A percentile compares a stretch with the other conserved stretches of the same genome.
phyloP scores from a whole-genome alignment of 768 basidiomycete species.

The Lactarius quietus region DNA sequence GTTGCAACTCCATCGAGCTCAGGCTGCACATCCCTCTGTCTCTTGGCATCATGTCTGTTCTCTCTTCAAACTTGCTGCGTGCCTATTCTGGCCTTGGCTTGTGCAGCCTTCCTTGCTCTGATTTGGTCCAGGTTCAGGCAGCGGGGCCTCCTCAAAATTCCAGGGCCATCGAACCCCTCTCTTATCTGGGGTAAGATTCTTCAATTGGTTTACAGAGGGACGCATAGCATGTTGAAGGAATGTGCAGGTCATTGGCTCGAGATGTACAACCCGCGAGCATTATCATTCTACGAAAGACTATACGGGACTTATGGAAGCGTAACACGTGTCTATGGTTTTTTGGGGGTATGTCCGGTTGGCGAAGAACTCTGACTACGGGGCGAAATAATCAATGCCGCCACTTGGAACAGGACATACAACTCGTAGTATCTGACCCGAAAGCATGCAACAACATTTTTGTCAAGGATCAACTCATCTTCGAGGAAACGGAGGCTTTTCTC shows the following conservation, averaged over 20 bases:
- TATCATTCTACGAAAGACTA: background rate
- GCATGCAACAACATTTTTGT: constrained; percentile 7
- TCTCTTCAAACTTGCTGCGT: background rate
- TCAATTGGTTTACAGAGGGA: background rate
- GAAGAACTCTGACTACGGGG: background rate
- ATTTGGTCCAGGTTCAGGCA: constrained; percentile 1
- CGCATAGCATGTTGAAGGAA: background rate
- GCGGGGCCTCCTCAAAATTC: background rate
- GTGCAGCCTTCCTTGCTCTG: background rate
- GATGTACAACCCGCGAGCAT: background rate
- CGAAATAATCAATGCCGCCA: background rate
- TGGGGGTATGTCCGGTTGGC: background rate
- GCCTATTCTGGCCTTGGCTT: background rate
- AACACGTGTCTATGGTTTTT: constrained; percentile 3
- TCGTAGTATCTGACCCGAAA: constrained; percentile 11
- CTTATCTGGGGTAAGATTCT: constrained; percentile 1
- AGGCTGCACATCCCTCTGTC: no score
- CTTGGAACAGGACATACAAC: background rate
- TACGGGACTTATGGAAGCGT: background rate
- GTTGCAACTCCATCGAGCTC: no score
- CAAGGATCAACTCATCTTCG: constrained; percentile 5
- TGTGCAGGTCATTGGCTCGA: background rate
- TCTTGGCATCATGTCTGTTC: background rate
- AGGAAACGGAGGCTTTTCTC: background rate
- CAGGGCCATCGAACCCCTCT: constrained; percentile 3